A percentile compares a stretch with the other conserved stretches of the same genome.
These are phyloP conservation scores for Penicillium goetzii DNA, from an alignment of 495 filamentous ascomycete species.

Conservation along the genomic window DNA sequence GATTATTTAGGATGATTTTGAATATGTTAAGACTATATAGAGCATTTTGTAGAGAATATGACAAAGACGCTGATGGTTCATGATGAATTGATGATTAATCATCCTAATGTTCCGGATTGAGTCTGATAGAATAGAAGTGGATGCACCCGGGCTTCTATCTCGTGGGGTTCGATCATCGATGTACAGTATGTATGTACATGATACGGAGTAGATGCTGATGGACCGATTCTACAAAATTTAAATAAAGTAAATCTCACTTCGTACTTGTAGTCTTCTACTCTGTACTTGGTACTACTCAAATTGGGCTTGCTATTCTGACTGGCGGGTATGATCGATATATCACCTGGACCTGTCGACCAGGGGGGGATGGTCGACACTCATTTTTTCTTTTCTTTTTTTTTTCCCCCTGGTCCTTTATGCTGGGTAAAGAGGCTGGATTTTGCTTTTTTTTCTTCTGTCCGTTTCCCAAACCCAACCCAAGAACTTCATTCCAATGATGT, in stretches of 20 bases:
- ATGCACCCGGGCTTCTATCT: neutral
- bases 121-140: neutral
- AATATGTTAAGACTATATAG: neutral
- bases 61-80: neutral
- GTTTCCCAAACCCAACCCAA: neutral
- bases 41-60: too few relatives aligned
- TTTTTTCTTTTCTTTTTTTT: neutral
- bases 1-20: neutral
- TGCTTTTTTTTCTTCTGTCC: neutral
- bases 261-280: too few relatives aligned
- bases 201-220: neutral
- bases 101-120: neutral
- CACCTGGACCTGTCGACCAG: slow-evolving; percentile 15
- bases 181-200: neutral
- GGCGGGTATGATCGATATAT: slow-evolving; percentile 24
- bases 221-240: neutral
- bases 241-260: neutral
- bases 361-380: neutral
- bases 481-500: neutral
- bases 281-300: neutral
- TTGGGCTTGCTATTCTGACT: neutral
- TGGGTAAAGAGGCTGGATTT: neutral
- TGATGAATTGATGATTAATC: neutral
- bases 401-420: neutral
- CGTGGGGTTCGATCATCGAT: neutral